These are phyloP conservation scores for Firmiana major DNA, from an alignment of 345 rosid genomes.

Conservation along the genomic window DNA sequence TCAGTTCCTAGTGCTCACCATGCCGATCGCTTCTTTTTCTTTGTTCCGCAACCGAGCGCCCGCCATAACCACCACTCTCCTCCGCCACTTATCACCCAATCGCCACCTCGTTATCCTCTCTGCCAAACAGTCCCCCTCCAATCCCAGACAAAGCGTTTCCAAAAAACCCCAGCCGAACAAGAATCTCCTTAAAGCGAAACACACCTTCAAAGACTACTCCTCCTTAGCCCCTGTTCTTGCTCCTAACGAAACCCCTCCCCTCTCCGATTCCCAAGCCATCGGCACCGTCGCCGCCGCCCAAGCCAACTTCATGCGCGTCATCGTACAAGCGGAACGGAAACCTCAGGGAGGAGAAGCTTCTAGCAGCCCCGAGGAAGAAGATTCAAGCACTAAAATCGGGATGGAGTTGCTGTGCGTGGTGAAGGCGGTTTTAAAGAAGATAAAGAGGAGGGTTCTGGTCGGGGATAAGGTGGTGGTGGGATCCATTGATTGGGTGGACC, in stretches of 20 bases:
- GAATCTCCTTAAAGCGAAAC: constrained; percentile 67
- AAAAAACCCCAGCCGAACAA: constrained; percentile 53
- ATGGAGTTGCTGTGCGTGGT: constrained; percentile 88
- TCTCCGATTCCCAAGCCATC: constrained; percentile 74
- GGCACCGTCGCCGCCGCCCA: constrained; percentile 88
- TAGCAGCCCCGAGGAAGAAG: constrained; percentile 13
- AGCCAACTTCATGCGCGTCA: constrained; percentile 96
- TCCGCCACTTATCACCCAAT: constrained; percentile 33
- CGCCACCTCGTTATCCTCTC: constrained; percentile 33
- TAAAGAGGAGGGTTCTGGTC: constrained; percentile 80
- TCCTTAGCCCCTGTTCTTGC: constrained; percentile 69
- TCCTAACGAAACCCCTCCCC: constrained; percentile 40
- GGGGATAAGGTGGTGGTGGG: constrained; percentile 88
- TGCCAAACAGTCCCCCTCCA: constrained; percentile 32
- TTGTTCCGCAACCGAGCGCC: constrained; percentile 41
- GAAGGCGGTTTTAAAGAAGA: constrained; percentile 85
- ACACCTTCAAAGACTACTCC: constrained; percentile 51
- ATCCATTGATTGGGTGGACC: constrained; percentile 87
- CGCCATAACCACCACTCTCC: constrained; percentile 24
- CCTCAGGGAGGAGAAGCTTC: constrained; percentile 20
- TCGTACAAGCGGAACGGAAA: constrained; percentile 35
- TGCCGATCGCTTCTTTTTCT: constrained; percentile 50
- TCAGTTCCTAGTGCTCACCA: constrained; percentile 2
- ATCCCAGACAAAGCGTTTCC: constrained; percentile 34
- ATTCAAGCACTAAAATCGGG: constrained; percentile 26